phyloP scores from a whole-genome alignment of 1,139 yeast species.

The Saccharomyces hybrid region DNA sequence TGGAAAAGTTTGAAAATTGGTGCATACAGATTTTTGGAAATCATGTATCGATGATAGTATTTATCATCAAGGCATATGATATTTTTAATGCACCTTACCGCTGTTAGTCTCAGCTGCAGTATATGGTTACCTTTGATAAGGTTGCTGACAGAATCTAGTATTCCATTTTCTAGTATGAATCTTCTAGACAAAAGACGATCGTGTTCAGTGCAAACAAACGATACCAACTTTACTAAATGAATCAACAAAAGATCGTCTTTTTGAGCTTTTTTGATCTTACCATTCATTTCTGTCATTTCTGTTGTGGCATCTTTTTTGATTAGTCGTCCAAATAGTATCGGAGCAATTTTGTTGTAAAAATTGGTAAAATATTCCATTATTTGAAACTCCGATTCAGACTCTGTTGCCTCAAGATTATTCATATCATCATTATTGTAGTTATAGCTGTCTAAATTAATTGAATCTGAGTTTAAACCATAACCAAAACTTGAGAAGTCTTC shows the following conservation, averaged over 20 bases:
- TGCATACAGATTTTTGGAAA: constrained; percentile 47
- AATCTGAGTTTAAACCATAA: constrained; percentile 6
- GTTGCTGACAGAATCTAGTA: constrained; percentile 46
- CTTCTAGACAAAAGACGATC: constrained; percentile 47
- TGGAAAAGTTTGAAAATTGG: constrained; percentile 45
- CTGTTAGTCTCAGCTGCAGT: constrained; percentile 54
- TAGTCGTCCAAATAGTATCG: constrained; percentile 46
- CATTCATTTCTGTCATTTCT: constrained; percentile 6
- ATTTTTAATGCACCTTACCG: constrained; percentile 54
- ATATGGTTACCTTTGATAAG: constrained; percentile 36
- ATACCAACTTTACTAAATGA: constrained; percentile 60
- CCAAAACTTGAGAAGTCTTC: background rate
- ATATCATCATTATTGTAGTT: constrained; percentile 10
- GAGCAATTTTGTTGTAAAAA: constrained; percentile 59
- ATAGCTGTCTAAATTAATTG: constrained; percentile 9
- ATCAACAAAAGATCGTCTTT: constrained; percentile 43
- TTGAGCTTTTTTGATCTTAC: constrained; percentile 9
- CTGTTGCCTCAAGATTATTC: constrained; percentile 10
- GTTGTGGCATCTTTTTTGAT: constrained; percentile 23
- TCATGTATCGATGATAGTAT: constrained; percentile 47
- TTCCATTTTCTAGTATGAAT: constrained; percentile 50
- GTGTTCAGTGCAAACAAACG: constrained; percentile 63
- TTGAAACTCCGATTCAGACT: constrained; percentile 25
- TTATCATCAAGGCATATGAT: constrained; percentile 56
- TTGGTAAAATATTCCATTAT: constrained; percentile 48